Evolutionary conservation across 2,329 filamentous ascomycete species (phyloP).

Genomic region (Metarhizium anisopliae): DNA sequence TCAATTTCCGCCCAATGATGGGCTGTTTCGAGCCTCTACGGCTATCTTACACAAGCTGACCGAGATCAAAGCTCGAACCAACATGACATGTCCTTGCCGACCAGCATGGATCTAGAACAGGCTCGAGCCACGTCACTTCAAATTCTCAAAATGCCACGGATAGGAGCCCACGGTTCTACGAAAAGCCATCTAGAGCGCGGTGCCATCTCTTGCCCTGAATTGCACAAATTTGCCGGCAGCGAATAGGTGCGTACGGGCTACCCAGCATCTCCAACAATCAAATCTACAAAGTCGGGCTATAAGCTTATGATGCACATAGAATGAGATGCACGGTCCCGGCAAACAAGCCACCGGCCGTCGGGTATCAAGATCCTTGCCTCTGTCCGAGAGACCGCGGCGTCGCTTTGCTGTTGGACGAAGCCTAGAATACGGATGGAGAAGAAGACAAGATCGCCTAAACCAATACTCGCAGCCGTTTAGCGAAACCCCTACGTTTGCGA

Average conservation of each 20-base stretch:
- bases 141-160: neutral
- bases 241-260: neutral
- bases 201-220: slow-evolving; percentile 7
- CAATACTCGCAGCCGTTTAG: neutral
- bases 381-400: neutral
- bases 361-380: slow-evolving; percentile 2
- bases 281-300: neutral
- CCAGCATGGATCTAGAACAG: neutral
- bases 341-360: neutral
- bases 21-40: neutral
- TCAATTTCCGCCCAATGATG: neutral
- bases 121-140: neutral
- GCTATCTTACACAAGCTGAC: neutral
- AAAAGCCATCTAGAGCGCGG: neutral
- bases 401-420: neutral
- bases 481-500: slow-evolving; percentile 9
- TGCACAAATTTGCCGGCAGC: neutral
- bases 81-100: neutral
- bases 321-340: neutral
- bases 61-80: neutral
- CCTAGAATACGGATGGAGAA: slow-evolving; percentile 1
- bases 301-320: neutral
- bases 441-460: slow-evolving; percentile 5
- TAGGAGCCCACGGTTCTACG: neutral
- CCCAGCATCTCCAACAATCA: neutral